Evolutionary conservation across 2,329 filamentous ascomycete genomes (phyloP), one percentile per base, ranked within the genome.

Genomic region (Colletotrichum sp.): DNA sequence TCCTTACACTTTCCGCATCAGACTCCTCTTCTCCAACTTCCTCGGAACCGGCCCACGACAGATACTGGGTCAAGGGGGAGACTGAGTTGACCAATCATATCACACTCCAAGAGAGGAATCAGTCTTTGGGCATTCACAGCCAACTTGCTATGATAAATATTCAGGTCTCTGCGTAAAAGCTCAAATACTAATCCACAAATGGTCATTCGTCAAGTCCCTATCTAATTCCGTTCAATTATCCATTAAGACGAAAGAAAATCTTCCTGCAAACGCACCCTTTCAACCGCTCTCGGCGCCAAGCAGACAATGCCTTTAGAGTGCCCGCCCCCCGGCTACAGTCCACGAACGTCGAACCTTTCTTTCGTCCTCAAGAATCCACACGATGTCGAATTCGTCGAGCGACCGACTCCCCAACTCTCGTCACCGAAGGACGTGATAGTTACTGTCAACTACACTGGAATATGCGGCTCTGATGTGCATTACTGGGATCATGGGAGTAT

Each of bases 401-500:
- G 93, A 9, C 94, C 95, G 8, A 86, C 95, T 71, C 95, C 95
- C 55, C 85, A 90, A 74, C 87, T 97, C 80, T 85, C 90, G 77
- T 88, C 88, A 68, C 89, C 92, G 24, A 90, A 96, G 88, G 93
- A 96, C 84, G 95, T 98, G 79, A 90, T 96, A 80, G 92, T 98
- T 78, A 92, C 94, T 82, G 90, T 96, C 80, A 94, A 94, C 87
- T 96, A 93, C 89, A 98, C 95, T 5, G 95, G 95, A 80, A 97
- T 98, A 86, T 98, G 95, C 88, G 95, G 95, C 73, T 95, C 93
- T 75, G 95, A 98, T 85, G 94, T 95, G 81, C 88, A 98, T 89
- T 98, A 98, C 92, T 98, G 95, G 90, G 88, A 91, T 77, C 94
- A 98, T 84, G 95, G 95, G 81, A 93, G 94, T 82, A 98, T 98